Evolutionary conservation across 148 eudicot genomes (phyloP).

Genomic region (Persicaria tinctoria): DNA sequence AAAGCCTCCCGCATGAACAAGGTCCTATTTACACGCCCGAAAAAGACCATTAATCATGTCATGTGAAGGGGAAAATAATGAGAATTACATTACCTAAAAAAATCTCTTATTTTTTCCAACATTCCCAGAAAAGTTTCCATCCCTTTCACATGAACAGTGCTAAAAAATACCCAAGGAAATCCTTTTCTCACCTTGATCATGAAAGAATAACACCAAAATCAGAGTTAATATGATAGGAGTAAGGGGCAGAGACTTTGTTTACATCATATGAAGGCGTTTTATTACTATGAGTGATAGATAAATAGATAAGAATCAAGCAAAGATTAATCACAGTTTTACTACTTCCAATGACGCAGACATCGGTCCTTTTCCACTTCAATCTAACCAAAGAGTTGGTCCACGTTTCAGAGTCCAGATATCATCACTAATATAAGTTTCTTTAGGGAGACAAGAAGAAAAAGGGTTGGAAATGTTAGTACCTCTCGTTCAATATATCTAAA

Average conservation of each 20-base stretch:
- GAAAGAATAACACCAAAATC: neutral
- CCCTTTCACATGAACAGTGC: neutral
- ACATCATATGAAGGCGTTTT: neutral
- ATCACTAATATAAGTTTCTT: neutral
- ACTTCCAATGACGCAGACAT: neutral
- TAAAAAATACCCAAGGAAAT: neutral
- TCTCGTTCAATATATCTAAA: conserved; percentile 49
- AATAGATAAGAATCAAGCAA: neutral
- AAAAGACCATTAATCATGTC: neutral
- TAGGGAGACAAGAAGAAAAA: neutral
- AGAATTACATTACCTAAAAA: neutral
- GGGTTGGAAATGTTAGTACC: conserved; percentile 27
- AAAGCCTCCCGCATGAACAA: conserved; percentile 80
- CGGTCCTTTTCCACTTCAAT: too few species aligned
- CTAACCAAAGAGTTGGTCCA: neutral
- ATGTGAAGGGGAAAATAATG: neutral
- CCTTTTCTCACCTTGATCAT: neutral
- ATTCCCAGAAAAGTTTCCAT: neutral
- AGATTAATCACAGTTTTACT: neutral
- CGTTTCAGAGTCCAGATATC: neutral
- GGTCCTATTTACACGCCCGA: conserved; percentile 38
- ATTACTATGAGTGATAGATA: neutral
- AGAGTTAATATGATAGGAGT: neutral
- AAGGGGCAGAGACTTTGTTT: neutral
- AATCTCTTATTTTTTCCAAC: neutral